Conservation (phyloP, 345 rosid species). For the Acer yangbiense region DNA sequence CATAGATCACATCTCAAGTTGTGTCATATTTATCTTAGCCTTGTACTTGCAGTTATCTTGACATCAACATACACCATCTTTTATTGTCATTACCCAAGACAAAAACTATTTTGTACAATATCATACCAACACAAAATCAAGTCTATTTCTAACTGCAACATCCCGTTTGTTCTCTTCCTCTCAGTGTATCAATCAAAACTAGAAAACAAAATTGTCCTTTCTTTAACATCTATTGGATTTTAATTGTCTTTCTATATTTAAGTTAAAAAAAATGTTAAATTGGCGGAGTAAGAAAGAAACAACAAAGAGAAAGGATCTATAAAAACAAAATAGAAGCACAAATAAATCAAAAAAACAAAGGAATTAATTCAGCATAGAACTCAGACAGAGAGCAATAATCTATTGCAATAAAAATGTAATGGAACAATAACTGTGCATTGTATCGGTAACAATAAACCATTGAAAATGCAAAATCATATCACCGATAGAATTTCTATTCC, state of each 20-base stretch:
- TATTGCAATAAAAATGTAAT: background rate
- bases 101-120: too few species aligned
- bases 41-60: too few species aligned
- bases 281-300: background rate
- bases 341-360: background rate
- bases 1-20: too few species aligned
- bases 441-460: too few species aligned
- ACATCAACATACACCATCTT: too few species aligned
- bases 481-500: background rate
- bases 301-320: background rate
- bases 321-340: background rate
- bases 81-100: too few species aligned
- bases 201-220: too few species aligned
- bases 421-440: background rate
- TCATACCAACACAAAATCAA: too few species aligned
- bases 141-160: too few species aligned
- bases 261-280: background rate
- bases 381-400: background rate
- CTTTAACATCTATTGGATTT: background rate
- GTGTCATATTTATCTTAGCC: too few species aligned
- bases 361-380: background rate
- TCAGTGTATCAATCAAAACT: too few species aligned
- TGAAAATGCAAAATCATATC: background rate
- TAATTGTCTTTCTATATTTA: background rate
- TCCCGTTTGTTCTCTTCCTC: too few species aligned